These are phyloP conservation scores for Heteromeles arbutifolia DNA, from an alignment of 306 rosid species.

Conservation along the genomic window DNA sequence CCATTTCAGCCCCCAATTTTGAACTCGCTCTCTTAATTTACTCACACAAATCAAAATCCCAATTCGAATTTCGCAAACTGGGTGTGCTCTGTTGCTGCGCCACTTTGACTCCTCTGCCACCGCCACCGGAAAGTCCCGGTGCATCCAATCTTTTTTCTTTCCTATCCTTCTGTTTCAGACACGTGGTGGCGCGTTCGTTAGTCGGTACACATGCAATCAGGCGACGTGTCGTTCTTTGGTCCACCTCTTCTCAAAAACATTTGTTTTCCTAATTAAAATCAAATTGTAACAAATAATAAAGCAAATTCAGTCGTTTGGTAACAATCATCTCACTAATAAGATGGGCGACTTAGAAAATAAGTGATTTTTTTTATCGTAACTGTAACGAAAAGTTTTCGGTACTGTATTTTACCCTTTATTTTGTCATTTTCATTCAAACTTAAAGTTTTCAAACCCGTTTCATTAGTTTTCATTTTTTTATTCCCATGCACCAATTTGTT, in stretches of 20 bases:
- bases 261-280: not conserved
- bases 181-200: not conserved
- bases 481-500: no score
- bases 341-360: no score
- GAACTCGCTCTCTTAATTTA: not conserved
- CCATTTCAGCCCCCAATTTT: not conserved
- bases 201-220: not conserved
- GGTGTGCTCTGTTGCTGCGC: not conserved
- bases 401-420: no score
- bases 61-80: not conserved
- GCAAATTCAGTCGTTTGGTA: no score
- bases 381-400: no score
- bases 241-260: not conserved
- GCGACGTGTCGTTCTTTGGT: not conserved
- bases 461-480: no score
- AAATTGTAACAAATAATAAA: no score
- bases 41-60: not conserved
- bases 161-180: not conserved
- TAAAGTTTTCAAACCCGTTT: no score
- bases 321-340: no score
- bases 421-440: no score
- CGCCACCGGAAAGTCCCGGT: conserved; percentile 16
- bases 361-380: no score
- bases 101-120: not conserved
- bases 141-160: not conserved